Evolutionary conservation across 2,329 filamentous ascomycete genomes (phyloP).

Genomic region (Knufia petricola): DNA sequence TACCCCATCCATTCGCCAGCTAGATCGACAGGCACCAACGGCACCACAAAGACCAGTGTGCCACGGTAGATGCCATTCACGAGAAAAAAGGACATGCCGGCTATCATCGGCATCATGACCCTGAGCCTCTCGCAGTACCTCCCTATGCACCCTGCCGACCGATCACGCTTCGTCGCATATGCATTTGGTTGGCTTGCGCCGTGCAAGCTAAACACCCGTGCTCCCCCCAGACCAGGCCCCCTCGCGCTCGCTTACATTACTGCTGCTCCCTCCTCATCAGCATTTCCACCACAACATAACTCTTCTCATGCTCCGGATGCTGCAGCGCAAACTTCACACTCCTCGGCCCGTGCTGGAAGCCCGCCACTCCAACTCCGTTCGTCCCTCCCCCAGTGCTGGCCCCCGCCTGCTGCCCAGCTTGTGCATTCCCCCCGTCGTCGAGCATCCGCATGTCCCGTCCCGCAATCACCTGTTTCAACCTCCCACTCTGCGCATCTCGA

Average conservation of each 20-base stretch:
- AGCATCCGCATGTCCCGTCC: constrained; percentile 82
- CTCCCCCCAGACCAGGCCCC: not conserved
- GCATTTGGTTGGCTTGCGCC: too few species aligned
- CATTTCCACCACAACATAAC: constrained; percentile 85
- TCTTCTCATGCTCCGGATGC: constrained; percentile 75
- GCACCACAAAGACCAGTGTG: not conserved
- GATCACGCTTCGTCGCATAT: not conserved
- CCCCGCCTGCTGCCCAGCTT: constrained; percentile 43
- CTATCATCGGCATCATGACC: not conserved
- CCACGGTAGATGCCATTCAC: not conserved
- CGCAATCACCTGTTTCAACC: constrained; percentile 85
- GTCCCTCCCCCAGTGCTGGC: constrained; percentile 29
- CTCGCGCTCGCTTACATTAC: not conserved
- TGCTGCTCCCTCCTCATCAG: constrained; percentile 42
- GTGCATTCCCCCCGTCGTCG: constrained; percentile 59
- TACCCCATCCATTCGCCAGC: not conserved
- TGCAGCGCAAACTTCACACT: constrained; percentile 94
- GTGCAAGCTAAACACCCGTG: not conserved
- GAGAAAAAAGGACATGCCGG: not conserved
- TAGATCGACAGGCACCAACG: not conserved
- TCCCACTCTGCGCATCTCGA: constrained; percentile 88
- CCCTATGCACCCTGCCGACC: not conserved
- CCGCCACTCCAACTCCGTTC: constrained; percentile 27
- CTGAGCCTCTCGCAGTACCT: not conserved
- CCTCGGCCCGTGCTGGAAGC: constrained; percentile 38